Conservation (phyloP, 768 basidiomycete species). For the Saitozyma sp. region DNA sequence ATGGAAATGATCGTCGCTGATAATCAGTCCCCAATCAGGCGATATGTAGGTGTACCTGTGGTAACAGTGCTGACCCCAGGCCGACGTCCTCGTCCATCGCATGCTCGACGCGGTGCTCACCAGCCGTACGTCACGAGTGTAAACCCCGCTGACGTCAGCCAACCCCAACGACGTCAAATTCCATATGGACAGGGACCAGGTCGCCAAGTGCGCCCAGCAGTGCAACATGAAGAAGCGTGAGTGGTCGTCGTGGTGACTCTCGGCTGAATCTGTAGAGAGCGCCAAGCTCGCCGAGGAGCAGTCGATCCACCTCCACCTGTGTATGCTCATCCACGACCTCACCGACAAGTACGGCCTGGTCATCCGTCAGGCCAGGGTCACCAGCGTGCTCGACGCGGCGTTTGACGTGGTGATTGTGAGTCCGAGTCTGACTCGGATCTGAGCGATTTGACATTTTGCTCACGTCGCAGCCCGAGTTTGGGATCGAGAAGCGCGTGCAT, state of each 20-base stretch:
- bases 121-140: constrained; percentile 31
- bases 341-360: constrained; percentile 95
- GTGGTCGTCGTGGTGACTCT: constrained; percentile 2
- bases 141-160: constrained; percentile 8
- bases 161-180: constrained; percentile 77
- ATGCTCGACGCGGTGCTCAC: constrained; percentile 83
- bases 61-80: constrained; percentile 57
- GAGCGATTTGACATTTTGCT: constrained; percentile 6
- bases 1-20: neutral
- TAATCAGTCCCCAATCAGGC: constrained; percentile 63
- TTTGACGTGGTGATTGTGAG: constrained; percentile 82
- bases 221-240: constrained; percentile 77
- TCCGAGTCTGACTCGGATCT: neutral
- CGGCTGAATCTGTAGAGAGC: constrained; percentile 60
- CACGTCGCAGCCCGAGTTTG: constrained; percentile 71
- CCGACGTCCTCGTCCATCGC: constrained; percentile 92
- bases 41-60: constrained; percentile 25
- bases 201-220: constrained; percentile 95
- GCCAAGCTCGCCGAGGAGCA: constrained; percentile 92
- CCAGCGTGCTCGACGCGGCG: constrained; percentile 93
- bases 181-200: constrained; percentile 94
- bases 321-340: constrained; percentile 88
- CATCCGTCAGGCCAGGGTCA: constrained; percentile 88
- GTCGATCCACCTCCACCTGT: constrained; percentile 91
- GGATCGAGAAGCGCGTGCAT: constrained; percentile 98